These are phyloP conservation scores for Tulasnella sp. DNA, from an alignment of 768 basidiomycete genomes.

Conservation along the genomic window DNA sequence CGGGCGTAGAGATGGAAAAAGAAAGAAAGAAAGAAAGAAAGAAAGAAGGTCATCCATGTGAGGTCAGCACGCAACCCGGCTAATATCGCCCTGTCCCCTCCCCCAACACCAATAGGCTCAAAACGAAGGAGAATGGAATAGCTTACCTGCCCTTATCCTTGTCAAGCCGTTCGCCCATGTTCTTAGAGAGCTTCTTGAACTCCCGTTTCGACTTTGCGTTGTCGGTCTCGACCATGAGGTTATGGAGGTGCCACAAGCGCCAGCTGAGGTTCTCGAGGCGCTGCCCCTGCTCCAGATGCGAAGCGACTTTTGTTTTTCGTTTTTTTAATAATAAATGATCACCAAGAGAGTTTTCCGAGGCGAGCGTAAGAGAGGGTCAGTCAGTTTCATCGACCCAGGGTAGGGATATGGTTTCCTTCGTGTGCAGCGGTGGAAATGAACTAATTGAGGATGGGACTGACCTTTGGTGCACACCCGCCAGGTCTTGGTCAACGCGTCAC, in stretches of 20 bases:
- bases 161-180: slow-evolving; percentile 85
- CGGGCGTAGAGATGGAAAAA: neutral
- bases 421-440: slow-evolving; percentile 1
- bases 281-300: slow-evolving; percentile 73
- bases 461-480: slow-evolving; percentile 55
- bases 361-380: neutral
- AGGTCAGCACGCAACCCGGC: slow-evolving; percentile 8
- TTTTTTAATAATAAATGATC: too few species aligned
- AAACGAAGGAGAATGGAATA: neutral
- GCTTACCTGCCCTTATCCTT: slow-evolving; percentile 84
- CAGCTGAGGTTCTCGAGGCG: slow-evolving; percentile 86
- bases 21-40: slow-evolving; percentile 14
- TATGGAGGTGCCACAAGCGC: slow-evolving; percentile 88
- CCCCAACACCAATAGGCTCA: too few species aligned
- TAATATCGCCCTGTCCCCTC: neutral
- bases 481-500: slow-evolving; percentile 75
- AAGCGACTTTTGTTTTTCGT: slow-evolving; percentile 65
- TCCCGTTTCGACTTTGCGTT: slow-evolving; percentile 81
- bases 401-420: neutral
- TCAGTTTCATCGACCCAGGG: neutral
- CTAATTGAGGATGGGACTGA: neutral
- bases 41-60: slow-evolving; percentile 16
- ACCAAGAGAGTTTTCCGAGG: too few species aligned
- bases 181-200: slow-evolving; percentile 80
- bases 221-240: slow-evolving; percentile 82